phyloP scores from a whole-genome alignment of 2,329 filamentous ascomycete genomes.

The Penicillium griseofulvum region DNA sequence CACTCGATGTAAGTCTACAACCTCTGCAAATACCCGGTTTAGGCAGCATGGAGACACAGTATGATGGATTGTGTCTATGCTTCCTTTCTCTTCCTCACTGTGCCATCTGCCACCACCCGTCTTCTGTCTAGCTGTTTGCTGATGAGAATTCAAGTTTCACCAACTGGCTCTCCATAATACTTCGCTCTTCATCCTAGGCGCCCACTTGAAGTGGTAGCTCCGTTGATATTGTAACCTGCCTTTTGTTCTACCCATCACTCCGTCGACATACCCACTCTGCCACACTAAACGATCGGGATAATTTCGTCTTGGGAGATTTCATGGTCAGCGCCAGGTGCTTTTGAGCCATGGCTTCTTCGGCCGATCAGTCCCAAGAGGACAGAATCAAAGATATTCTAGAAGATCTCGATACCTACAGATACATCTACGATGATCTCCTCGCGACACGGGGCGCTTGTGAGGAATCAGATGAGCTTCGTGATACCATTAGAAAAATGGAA shows the following conservation, averaged over 20 bases:
- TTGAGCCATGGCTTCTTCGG: conserved; percentile 9
- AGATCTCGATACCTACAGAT: conserved; percentile 33
- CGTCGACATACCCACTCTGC: background rate
- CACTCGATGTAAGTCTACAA: background rate
- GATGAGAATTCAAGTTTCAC: background rate
- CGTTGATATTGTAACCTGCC: background rate
- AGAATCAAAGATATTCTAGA: conserved; percentile 32
- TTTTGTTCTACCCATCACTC: background rate
- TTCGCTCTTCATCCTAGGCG: background rate
- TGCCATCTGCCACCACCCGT: background rate
- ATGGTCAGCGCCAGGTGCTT: background rate
- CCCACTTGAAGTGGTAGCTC: background rate
- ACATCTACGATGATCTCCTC: conserved; percentile 32
- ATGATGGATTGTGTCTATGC: background rate
- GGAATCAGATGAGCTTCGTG: conserved; percentile 27
- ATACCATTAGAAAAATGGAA: conserved; percentile 26
- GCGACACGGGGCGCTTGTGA: conserved; percentile 26
- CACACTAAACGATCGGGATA: background rate
- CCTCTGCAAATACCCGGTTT: background rate
- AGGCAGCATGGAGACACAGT: background rate
- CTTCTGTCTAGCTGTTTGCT: background rate
- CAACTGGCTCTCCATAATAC: background rate
- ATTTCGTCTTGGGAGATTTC: background rate
- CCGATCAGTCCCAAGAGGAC: conserved; percentile 23
- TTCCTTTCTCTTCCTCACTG: background rate